Percentiles rank a stretch among this genome's conserved stretches.
Evolutionary conservation across 306 rosid genomes (phyloP).

Genomic region (Delonix regia): DNA sequence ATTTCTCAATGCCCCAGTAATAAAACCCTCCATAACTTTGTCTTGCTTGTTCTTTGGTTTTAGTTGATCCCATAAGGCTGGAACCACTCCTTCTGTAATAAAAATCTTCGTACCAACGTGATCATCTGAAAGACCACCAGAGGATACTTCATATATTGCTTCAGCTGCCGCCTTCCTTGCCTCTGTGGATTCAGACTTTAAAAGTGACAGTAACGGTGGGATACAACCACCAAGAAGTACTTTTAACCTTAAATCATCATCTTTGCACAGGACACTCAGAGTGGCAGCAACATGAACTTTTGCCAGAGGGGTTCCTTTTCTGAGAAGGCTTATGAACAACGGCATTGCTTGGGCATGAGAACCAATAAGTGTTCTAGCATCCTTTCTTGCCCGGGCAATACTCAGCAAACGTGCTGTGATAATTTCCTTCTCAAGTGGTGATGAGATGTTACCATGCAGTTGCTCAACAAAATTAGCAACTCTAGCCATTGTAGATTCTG

Average conservation of each 20-base stretch:
- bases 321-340: constrained; percentile 88
- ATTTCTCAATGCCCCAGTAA: constrained; percentile 95
- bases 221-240: constrained; percentile 99
- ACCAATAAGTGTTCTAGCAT: constrained; percentile 80
- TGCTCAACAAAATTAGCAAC: constrained; percentile 91
- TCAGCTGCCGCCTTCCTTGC: constrained; percentile 96
- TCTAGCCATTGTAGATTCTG: constrained; percentile 74
- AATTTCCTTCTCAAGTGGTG: constrained; percentile 79
- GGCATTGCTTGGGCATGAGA: constrained; percentile 99
- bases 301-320: constrained; percentile 79
- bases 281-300: constrained; percentile 89
- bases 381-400: constrained; percentile 75
- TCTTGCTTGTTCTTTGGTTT: constrained; percentile 75
- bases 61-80: constrained; percentile 89
- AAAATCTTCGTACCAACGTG: constrained; percentile 92
- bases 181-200: constrained; percentile 76
- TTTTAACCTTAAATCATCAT: constrained; percentile 87
- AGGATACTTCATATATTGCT: constrained; percentile 94
- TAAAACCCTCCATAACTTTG: constrained; percentile 92
- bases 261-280: constrained; percentile 84
- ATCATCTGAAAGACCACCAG: constrained; percentile 87
- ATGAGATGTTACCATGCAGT: constrained; percentile 81
- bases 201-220: constrained; percentile 87
- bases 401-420: constrained; percentile 70
- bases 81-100: constrained; percentile 96